Evolutionary conservation across 2,329 filamentous ascomycete genomes (phyloP).

Genomic region (Tolypocladium inflatum): DNA sequence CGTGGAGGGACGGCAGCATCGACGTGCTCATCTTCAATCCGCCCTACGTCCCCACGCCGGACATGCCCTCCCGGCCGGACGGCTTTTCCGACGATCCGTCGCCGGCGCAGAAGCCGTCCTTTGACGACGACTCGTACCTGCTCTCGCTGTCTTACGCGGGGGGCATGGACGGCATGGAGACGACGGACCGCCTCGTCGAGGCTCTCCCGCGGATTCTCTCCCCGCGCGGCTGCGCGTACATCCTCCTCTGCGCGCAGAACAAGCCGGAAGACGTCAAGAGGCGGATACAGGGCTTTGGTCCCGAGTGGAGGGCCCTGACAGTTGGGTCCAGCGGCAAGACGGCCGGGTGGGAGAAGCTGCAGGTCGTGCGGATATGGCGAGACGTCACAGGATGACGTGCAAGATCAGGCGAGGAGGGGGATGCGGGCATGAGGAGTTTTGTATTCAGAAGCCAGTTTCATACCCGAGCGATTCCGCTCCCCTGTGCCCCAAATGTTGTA

Average conservation of each 20-base stretch:
- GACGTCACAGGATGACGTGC: slow-evolving; percentile 13
- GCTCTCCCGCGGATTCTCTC: slow-evolving; percentile 57
- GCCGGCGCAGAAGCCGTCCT: slow-evolving; percentile 33
- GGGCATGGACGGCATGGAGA: slow-evolving; percentile 87
- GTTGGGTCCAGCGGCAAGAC: slow-evolving; percentile 77
- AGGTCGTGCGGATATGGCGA: slow-evolving; percentile 80
- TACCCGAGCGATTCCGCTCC: background rate
- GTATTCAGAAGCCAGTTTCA: slow-evolving; percentile 1
- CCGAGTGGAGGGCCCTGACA: slow-evolving; percentile 62
- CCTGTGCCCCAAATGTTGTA: background rate
- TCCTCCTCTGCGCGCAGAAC: slow-evolving; percentile 87
- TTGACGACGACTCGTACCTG: slow-evolving; percentile 74
- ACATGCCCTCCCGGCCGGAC: slow-evolving; percentile 49
- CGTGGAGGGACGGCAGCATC: slow-evolving; percentile 47
- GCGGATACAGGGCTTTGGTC: slow-evolving; percentile 42
- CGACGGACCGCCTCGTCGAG: slow-evolving; percentile 69
- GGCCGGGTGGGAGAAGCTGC: slow-evolving; percentile 90
- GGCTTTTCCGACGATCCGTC: slow-evolving; percentile 14
- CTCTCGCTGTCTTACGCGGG: slow-evolving; percentile 84
- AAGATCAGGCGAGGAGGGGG: background rate
- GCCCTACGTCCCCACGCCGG: slow-evolving; percentile 84
- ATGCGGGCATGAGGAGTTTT: slow-evolving; percentile 1
- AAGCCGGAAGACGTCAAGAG: slow-evolving; percentile 65
- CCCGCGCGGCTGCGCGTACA: slow-evolving; percentile 69
- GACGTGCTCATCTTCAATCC: slow-evolving; percentile 95